Evolutionary conservation across 192 early-diverging fungal species (phyloP), one percentile per base, ranked within the genome.

Genomic region (Chytriomyces sp.): DNA sequence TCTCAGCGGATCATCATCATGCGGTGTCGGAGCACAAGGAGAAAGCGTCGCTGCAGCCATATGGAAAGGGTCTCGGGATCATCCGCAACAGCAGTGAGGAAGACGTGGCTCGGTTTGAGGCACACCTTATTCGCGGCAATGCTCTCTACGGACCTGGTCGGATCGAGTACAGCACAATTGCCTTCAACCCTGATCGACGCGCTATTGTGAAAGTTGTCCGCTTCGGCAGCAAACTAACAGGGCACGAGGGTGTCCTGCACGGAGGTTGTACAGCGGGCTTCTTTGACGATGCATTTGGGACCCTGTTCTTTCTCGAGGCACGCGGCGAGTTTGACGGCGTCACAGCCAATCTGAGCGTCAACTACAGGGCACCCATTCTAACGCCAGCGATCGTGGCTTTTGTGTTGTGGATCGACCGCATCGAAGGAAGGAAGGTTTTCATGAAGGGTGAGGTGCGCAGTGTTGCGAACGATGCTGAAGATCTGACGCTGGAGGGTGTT

Each of bases 221-320:
- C 63, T 63, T 79, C 20, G 78, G 78, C 6, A 5, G 5, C 18
- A 59, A 28, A n/a, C 6, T 79, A 18, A 67, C 63, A 50, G 78
- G 78, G 20, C 77, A 78, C 46, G 11, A 28, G 18, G 79, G 79
- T 48, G 23, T 80, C 23, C 61, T 78, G 7, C 77, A 78, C 35
- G 77, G 77, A 6, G 71, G 79, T 1, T n/a, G 75, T 5, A 76
- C 76, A 13, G 43, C 50, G 6, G 72, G 73, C 23, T 45, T 76
- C 59, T 80, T 80, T 76, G 79, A 80, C 48, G 79, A 80, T 61
- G 49, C 66, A 3, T 69, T 80, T 65, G 79, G 79, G 8, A 23
- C 72, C 3, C 7, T 67, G 20, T 80, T 80, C 67, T 69, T 50
- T 6, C 9, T 45, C 13, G 23, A 69, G 5, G 60, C 47, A 13